Conservation (phyloP, 192 early-diverging fungal species). For the Entomortierella parvispora region DNA sequence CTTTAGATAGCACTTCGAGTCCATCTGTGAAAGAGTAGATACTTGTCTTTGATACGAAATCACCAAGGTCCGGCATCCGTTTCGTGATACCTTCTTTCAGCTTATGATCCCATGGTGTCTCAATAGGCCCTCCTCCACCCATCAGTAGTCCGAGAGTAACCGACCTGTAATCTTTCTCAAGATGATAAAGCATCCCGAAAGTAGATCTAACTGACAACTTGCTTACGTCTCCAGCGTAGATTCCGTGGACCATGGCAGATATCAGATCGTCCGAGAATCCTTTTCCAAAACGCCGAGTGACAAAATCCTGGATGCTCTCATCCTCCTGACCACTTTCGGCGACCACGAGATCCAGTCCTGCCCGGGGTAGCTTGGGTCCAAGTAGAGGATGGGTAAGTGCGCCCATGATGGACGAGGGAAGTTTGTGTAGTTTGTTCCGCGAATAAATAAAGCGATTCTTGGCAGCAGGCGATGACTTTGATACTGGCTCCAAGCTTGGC, state of each 20-base stretch:
- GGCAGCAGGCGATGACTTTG: constrained; percentile 75
- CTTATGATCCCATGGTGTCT: constrained; percentile 41
- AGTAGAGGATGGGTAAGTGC: constrained; percentile 37
- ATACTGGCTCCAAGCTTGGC: constrained; percentile 65
- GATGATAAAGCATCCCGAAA: constrained; percentile 76
- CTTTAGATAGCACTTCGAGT: constrained; percentile 72
- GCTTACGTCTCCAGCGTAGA: constrained; percentile 90
- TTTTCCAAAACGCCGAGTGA: constrained; percentile 78
- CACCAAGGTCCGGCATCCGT: constrained; percentile 65
- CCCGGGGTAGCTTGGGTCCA: constrained; percentile 64
- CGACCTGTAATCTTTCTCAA: constrained; percentile 68
- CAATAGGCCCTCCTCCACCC: constrained; percentile 42
- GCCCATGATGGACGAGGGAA: constrained; percentile 56
- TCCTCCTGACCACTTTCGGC: constrained; percentile 54
- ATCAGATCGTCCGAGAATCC: constrained; percentile 83
- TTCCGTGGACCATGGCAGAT: constrained; percentile 91
- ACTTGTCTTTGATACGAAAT: constrained; percentile 67
- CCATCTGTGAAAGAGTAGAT: constrained; percentile 89
- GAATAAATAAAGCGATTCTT: constrained; percentile 87
- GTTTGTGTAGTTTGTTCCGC: constrained; percentile 71
- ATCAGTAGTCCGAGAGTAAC: constrained; percentile 60
- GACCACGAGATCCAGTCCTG: constrained; percentile 65
- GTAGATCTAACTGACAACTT: constrained; percentile 81
- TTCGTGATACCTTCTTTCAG: constrained; percentile 36
- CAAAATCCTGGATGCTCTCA: constrained; percentile 89